These are phyloP conservation scores for Saturnispora ahearnii DNA, from an alignment of 805 yeast genomes.

Conservation along the genomic window DNA sequence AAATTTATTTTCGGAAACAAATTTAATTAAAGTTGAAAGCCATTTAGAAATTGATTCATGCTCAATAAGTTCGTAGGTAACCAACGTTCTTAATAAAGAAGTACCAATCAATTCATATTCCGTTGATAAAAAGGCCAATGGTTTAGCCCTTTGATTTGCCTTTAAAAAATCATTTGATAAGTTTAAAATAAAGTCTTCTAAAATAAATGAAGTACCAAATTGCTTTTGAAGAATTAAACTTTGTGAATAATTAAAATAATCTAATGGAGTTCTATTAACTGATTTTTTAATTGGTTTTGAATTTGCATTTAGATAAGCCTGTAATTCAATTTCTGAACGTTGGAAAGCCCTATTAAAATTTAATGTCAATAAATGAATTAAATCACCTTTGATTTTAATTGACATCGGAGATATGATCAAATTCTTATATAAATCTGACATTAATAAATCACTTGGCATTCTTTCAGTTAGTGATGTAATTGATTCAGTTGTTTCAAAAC, in stretches of 20 bases:
- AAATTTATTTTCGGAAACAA: not conserved
- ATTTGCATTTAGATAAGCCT: constrained; percentile 24
- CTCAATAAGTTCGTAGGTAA: constrained; percentile 40
- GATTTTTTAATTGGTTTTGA: not conserved
- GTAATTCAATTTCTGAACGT: constrained; percentile 52
- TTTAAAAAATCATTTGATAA: constrained; percentile 26
- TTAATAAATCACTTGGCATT: constrained; percentile 57
- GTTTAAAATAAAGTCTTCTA: constrained; percentile 24
- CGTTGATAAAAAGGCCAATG: constrained; percentile 27
- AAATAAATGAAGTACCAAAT: constrained; percentile 27
- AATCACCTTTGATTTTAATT: constrained; percentile 47
- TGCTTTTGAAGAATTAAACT: constrained; percentile 27
- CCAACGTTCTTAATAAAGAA: constrained; percentile 43
- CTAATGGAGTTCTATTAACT: not conserved
- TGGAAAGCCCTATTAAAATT: constrained; percentile 80
- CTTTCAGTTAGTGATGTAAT: constrained; percentile 54
- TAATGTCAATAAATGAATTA: constrained; percentile 59
- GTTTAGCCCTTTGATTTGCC: constrained; percentile 1
- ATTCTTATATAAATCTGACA: constrained; percentile 46
- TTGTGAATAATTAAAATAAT: constrained; percentile 38
- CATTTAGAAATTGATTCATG: constrained; percentile 35
- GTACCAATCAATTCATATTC: constrained; percentile 51
- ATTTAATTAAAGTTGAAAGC: constrained; percentile 37
- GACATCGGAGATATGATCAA: constrained; percentile 39
- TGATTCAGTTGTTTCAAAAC: constrained; percentile 55